phyloP scores from a whole-genome alignment of 805 yeast species.

The Cyberlindnera samutprakarnensis region DNA sequence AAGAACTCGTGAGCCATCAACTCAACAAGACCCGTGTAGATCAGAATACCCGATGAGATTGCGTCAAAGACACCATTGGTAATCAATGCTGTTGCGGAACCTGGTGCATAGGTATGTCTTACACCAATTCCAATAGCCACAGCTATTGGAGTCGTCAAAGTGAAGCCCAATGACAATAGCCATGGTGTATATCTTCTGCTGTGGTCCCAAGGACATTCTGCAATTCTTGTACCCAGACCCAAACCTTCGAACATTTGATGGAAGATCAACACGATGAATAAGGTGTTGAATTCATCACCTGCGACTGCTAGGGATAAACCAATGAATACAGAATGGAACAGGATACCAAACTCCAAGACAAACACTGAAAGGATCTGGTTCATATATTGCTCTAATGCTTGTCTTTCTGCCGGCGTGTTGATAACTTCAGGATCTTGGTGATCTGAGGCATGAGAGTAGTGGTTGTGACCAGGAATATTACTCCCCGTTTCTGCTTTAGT shows the following conservation, averaged over 20 bases:
- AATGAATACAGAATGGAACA: slow-evolving; percentile 78
- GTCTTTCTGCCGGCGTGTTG: slow-evolving; percentile 28
- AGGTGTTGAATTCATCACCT: slow-evolving; percentile 65
- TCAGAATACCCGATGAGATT: slow-evolving; percentile 68
- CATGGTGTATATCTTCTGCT: slow-evolving; percentile 45
- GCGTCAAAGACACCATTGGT: slow-evolving; percentile 71
- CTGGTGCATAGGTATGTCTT: slow-evolving; percentile 52
- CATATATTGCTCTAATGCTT: slow-evolving; percentile 38
- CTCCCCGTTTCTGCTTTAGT: background rate
- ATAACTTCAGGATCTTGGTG: slow-evolving; percentile 37
- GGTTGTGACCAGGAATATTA: slow-evolving; percentile 25
- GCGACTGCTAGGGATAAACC: slow-evolving; percentile 75
- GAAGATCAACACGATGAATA: slow-evolving; percentile 62
- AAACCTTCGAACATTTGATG: slow-evolving; percentile 85
- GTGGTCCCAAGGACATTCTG: slow-evolving; percentile 35
- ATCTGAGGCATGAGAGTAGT: slow-evolving; percentile 35
- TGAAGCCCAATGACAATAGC: slow-evolving; percentile 42
- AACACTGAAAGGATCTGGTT: slow-evolving; percentile 50
- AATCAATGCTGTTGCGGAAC: slow-evolving; percentile 49
- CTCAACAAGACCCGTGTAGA: slow-evolving; percentile 74
- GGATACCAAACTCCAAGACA: slow-evolving; percentile 69
- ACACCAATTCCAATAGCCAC: slow-evolving; percentile 76
- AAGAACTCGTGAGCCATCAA: slow-evolving; percentile 73
- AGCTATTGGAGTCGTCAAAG: slow-evolving; percentile 64
- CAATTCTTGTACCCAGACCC: slow-evolving; percentile 75